Evolutionary conservation across 352 stramenopile species (phyloP), one percentile per base, ranked within the genome.

Genomic region (Phytophthora pisi): DNA sequence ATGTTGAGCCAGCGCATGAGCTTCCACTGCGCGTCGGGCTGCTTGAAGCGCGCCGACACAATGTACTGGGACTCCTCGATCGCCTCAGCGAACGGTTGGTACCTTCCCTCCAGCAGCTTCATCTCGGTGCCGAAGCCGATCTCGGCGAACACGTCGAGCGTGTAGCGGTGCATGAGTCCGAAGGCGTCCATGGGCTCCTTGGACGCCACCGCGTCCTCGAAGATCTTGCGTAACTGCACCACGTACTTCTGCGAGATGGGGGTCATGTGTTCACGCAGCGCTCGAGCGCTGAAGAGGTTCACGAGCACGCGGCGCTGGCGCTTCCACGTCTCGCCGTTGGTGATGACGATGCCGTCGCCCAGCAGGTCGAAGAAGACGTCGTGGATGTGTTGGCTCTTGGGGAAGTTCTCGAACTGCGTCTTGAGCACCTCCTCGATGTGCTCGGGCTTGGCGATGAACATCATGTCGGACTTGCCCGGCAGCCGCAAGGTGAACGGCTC

Each of bases 331-430:
- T 79, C 71, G 11, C 79, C 78, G 56, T 92, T 82, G 15, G 72
- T 69, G 40, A 66, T 72, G 53, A 91, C 81, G 51, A 92, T 86
- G 46, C 81, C 77, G 38, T 84, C 69, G 45, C 84, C 82, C 9
- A 91, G 64, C 59, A 92, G 61, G 51, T 88, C 72, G 55, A 70
- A 70, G 30, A 78, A 73, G 13, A 79, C 68, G 34, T 78, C 60
- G 64, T 72, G 56, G 30, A 87, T 77, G 38, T 75, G 70, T 20
- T 75, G 50, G 23, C 82, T 83, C 58, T 91, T 90, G 24, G 70
- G 69, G 58, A 90, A 93, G 51, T 78, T 84, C 57, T 78, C 66
- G 63, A 88, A 91, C 53, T 89, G 75, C 31, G 64, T 67, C 52
- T 77, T 74, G 9, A 75, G 58, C 40, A 83, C 72, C 49, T 81